phyloP scores from a whole-genome alignment of 2,329 filamentous ascomycete genomes.

The Venturiaceae sp. region DNA sequence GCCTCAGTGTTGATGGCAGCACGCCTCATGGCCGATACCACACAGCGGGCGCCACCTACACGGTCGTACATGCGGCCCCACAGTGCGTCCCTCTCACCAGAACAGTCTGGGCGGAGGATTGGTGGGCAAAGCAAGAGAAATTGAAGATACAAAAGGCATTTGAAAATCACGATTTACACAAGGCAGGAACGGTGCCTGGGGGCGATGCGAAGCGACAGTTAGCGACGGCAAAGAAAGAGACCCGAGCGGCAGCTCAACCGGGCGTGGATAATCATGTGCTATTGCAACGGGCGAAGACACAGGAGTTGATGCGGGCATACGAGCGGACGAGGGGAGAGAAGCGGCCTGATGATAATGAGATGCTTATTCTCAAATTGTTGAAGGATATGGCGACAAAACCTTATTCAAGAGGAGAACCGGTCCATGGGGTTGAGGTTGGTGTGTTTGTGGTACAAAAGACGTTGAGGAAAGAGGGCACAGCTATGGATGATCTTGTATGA shows the following conservation, averaged over 20 bases:
- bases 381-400: conserved; percentile 45
- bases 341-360: background rate
- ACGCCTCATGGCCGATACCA: conserved; percentile 29
- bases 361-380: conserved; percentile 42
- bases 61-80: conserved; percentile 40
- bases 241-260: conserved; percentile 8
- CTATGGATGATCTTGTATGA: background rate
- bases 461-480: background rate
- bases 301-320: conserved; percentile 37
- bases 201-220: conserved; percentile 11
- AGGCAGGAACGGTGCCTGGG: conserved; percentile 22
- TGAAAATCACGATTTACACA: conserved; percentile 23
- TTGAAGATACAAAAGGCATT: conserved; percentile 43
- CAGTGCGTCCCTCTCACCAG: conserved; percentile 42
- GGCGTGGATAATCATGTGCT: conserved; percentile 32
- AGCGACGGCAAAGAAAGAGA: conserved; percentile 1
- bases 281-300: conserved; percentile 24
- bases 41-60: conserved; percentile 26
- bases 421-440: conserved; percentile 35
- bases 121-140: conserved; percentile 57
- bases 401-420: conserved; percentile 34
- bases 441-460: conserved; percentile 33
- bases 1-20: conserved; percentile 23
- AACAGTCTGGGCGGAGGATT: conserved; percentile 47
- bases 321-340: conserved; percentile 26